phyloP scores from a whole-genome alignment of 2,329 filamentous ascomycete species.

The Ploettnerulaceae sp. region DNA sequence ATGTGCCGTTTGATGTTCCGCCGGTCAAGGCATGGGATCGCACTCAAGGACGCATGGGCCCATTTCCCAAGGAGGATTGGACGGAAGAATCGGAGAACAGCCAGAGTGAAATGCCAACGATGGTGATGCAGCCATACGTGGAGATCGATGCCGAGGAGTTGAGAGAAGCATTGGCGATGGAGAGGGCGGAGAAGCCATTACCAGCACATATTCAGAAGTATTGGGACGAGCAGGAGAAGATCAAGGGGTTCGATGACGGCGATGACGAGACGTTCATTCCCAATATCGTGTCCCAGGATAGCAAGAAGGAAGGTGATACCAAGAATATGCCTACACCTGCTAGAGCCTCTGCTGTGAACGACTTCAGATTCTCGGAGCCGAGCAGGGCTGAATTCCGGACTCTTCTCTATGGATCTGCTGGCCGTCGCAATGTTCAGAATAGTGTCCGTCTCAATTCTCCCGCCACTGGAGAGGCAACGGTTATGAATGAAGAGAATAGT shows the following conservation, averaged over 20 bases:
- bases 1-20: conserved; percentile 1
- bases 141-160: background rate
- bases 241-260: background rate
- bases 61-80: background rate
- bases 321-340: background rate
- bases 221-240: conserved; percentile 1
- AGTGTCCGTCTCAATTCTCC: background rate
- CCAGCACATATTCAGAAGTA: background rate
- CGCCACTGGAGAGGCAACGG: background rate
- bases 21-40: background rate
- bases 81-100: background rate
- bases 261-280: conserved; percentile 3
- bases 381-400: background rate
- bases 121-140: background rate
- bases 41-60: background rate
- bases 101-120: background rate
- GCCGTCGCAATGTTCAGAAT: background rate
- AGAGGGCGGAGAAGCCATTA: background rate
- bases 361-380: background rate
- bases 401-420: background rate
- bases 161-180: background rate
- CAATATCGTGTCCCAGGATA: background rate
- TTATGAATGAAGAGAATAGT: background rate
- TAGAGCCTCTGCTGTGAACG: too few species aligned
- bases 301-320: background rate